A percentile compares a stretch with the other conserved stretches of the same genome.
phyloP scores from a whole-genome alignment of 2,329 filamentous ascomycete genomes.

The Penicillium frequentans region DNA sequence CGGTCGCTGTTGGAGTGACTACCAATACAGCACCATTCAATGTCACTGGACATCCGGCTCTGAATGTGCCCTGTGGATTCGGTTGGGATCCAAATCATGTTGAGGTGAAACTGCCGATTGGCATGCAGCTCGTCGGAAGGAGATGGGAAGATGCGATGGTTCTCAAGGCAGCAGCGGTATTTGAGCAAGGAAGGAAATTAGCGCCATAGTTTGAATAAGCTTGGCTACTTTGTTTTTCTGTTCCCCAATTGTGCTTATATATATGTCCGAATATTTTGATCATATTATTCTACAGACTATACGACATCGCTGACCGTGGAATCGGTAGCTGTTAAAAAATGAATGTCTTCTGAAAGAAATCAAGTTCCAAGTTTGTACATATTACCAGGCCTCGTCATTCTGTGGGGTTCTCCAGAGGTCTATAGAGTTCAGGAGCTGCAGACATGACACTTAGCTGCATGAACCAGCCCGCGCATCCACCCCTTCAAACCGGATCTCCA shows the following conservation, averaged over 20 bases:
- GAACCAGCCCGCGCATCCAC: not conserved
- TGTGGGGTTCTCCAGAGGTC: not conserved
- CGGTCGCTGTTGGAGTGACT: conserved; percentile 46
- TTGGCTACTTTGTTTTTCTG: not conserved
- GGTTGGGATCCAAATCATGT: not conserved
- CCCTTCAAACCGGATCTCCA: not conserved
- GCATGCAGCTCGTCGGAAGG: conserved; percentile 56
- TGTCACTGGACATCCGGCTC: conserved; percentile 51
- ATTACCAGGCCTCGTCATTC: not conserved
- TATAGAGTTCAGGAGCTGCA: not conserved
- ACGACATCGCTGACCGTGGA: no score
- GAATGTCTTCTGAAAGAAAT: no score
- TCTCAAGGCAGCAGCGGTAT: conserved; percentile 29
- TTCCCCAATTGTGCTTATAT: no score
- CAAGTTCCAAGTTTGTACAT: no score
- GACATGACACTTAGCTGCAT: not conserved
- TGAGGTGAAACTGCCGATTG: conserved; percentile 48
- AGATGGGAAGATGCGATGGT: conserved; percentile 29
- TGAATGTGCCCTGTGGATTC: conserved; percentile 48
- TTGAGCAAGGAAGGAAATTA: conserved; percentile 16
- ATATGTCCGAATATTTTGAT: no score
- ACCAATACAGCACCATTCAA: conserved; percentile 52
- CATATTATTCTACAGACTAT: no score
- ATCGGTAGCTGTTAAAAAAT: no score
- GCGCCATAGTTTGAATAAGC: not conserved